A percentile compares a stretch with the other conserved stretches of the same genome.
Evolutionary conservation across 2,329 filamentous ascomycete species (phyloP).

Genomic region (Chaetomiaceae sp.): DNA sequence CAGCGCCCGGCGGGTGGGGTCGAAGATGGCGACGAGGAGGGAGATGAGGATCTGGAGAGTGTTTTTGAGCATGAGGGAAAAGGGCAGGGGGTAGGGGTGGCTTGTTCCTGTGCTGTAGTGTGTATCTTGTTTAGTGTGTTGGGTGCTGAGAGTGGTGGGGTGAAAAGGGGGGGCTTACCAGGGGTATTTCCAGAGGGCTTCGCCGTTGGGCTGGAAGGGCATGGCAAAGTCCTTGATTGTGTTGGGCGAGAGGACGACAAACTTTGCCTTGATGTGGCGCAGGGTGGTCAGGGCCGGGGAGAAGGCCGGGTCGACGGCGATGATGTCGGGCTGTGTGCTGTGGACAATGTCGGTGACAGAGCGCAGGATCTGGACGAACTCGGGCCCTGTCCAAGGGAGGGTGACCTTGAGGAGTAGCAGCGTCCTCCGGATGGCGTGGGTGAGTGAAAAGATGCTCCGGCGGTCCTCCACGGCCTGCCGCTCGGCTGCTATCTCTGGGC

Average conservation of each 20-base stretch:
- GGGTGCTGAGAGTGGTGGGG: background rate
- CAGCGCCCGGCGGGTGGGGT: slow-evolving; percentile 1
- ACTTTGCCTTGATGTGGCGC: background rate
- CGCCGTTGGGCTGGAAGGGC: slow-evolving; percentile 3
- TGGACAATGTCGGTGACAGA: background rate
- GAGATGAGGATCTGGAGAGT: background rate
- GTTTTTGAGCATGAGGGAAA: background rate
- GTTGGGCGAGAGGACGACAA: slow-evolving; percentile 3
- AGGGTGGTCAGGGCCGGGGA: background rate
- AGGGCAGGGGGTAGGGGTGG: background rate
- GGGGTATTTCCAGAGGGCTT: slow-evolving; percentile 5
- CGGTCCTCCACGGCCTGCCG: background rate
- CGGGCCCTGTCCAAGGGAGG: background rate
- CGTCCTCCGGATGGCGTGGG: background rate
- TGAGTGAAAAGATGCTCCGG: background rate
- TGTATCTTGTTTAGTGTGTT: background rate
- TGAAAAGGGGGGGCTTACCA: background rate
- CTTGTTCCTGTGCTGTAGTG: background rate
- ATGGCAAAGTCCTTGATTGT: slow-evolving; percentile 13
- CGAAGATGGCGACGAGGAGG: background rate
- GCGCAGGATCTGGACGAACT: background rate
- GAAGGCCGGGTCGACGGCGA: slow-evolving; percentile 2
- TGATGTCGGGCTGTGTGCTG: background rate
- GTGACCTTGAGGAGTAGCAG: slow-evolving; percentile 1
- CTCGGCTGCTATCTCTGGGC: slow-evolving; percentile 4